Evolutionary conservation across 139 green algal species (phyloP), one percentile per base, ranked within the genome.

Genomic region (Dunaliella primolecta): DNA sequence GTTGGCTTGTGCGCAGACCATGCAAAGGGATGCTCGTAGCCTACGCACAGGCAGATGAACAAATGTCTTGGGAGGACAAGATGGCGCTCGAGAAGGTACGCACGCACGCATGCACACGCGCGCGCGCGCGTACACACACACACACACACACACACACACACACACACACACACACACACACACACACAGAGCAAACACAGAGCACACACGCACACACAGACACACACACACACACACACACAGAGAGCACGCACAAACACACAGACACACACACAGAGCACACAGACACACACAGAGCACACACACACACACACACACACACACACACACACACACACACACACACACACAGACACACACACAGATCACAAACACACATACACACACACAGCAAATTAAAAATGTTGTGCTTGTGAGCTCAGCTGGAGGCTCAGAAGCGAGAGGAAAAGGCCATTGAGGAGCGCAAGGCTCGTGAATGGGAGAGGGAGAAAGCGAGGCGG

Each of bases 81-180:
- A 32, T 81, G 77, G 77, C 77, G 1, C 34, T 81, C 3, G 77
- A 81, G 77, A 35, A 88, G 56, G 74, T 80, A 79, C 36, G 37
- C 29, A 24, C 71, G 37, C 75, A 81, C 32, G 21, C 25, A 77
- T n/a, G 21, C 71, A 77, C 46, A 64, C 46, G 15, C 46, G 15
- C 46, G 15, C 46, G 15, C 46, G 15, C 46, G 15, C 46, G 15
- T 15, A 64, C 46, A 64, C 46, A 64, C 46, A 64, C n/a, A n/a
- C n/a, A n/a, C n/a, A n/a, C n/a, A n/a, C n/a, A n/a, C n/a, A n/a
- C n/a, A n/a, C n/a, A n/a, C 46, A 64, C 46, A 64, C 46, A 64
- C 46, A 64, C 46, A 15, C 46, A 64, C 46, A 78, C 72, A 78
- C 29, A 78, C 72, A 25, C 72, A 25, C 24, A 20, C 72, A 78